These are phyloP conservation scores for Teunomyces barrocoloradensis DNA, from an alignment of 805 yeast species.

Conservation along the genomic window DNA sequence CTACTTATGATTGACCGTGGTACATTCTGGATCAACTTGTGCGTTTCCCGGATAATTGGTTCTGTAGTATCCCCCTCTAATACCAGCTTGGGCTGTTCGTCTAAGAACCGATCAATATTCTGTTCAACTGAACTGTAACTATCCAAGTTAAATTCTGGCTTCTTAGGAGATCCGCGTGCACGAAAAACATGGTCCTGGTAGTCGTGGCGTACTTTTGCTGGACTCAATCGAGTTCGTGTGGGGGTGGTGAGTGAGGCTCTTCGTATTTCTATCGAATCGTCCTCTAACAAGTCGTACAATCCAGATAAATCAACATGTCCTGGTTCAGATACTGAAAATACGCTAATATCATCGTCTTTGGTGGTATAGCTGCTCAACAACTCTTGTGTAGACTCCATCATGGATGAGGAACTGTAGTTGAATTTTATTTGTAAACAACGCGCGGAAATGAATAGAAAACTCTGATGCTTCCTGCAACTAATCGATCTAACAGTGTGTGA, in stretches of 20 bases:
- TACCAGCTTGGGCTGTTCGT: neutral
- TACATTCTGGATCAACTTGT: constrained; percentile 22
- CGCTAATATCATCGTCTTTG: constrained; percentile 14
- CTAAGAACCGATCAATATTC: constrained; percentile 11
- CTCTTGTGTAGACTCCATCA: constrained; percentile 13
- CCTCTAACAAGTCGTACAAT: constrained; percentile 14
- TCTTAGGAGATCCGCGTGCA: constrained; percentile 6
- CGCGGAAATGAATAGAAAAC: neutral
- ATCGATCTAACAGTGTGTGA: neutral
- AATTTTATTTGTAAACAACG: constrained; percentile 7
- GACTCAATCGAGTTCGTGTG: neutral
- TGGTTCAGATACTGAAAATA: constrained; percentile 12
- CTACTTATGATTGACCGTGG: constrained; percentile 18
- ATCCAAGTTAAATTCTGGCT: neutral
- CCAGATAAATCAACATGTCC: constrained; percentile 9
- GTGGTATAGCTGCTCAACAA: constrained; percentile 9
- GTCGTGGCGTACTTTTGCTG: constrained; percentile 14
- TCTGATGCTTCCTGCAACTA: neutral
- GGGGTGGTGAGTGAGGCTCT: constrained; percentile 13
- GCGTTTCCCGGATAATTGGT: constrained; percentile 27
- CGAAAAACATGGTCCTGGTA: constrained; percentile 16
- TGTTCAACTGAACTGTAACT: constrained; percentile 9
- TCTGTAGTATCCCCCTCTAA: constrained; percentile 17
- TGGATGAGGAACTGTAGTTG: neutral
- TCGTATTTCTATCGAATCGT: constrained; percentile 16